A percentile compares a stretch with the other conserved stretches of the same genome.
These are phyloP conservation scores for Pichia sp. DNA, from an alignment of 1,139 yeast species.

Conservation along the genomic window DNA sequence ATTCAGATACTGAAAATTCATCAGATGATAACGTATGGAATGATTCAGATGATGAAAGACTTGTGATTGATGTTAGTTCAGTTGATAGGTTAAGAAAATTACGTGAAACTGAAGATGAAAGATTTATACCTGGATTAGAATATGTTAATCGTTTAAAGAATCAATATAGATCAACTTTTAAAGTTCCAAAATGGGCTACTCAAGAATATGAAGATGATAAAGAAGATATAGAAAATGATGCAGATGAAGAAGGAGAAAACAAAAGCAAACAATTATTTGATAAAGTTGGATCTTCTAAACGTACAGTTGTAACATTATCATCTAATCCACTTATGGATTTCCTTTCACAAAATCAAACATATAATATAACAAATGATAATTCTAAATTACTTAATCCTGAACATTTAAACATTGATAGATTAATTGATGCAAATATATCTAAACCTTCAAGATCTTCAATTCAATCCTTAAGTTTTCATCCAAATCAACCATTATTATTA, in stretches of 20 bases:
- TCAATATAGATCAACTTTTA: constrained; percentile 83
- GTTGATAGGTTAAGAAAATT: constrained; percentile 66
- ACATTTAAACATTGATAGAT: constrained; percentile 64
- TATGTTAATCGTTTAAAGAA: constrained; percentile 70
- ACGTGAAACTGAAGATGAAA: constrained; percentile 58
- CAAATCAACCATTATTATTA: constrained; percentile 71
- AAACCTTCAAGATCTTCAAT: constrained; percentile 70
- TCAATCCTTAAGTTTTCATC: constrained; percentile 81
- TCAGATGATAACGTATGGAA: constrained; percentile 59
- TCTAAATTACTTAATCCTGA: constrained; percentile 63
- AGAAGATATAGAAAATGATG: constrained; percentile 18
- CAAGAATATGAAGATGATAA: constrained; percentile 30
- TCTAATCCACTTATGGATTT: constrained; percentile 54
- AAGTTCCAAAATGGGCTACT: constrained; percentile 81
- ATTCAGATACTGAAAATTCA: constrained; percentile 30
- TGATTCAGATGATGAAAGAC: constrained; percentile 85
- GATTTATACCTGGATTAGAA: constrained; percentile 53
- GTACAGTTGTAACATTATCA: constrained; percentile 36
- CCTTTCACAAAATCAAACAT: constrained; percentile 52
- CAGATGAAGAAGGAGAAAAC: constrained; percentile 27
- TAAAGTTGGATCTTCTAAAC: constrained; percentile 30
- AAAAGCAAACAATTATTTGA: constrained; percentile 32
- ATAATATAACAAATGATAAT: constrained; percentile 38
- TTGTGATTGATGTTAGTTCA: constrained; percentile 53
- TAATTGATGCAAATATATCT: constrained; percentile 79